Evolutionary conservation across 2,329 filamentous ascomycete species (phyloP).

Genomic region (Cryoendolithus antarcticus): DNA sequence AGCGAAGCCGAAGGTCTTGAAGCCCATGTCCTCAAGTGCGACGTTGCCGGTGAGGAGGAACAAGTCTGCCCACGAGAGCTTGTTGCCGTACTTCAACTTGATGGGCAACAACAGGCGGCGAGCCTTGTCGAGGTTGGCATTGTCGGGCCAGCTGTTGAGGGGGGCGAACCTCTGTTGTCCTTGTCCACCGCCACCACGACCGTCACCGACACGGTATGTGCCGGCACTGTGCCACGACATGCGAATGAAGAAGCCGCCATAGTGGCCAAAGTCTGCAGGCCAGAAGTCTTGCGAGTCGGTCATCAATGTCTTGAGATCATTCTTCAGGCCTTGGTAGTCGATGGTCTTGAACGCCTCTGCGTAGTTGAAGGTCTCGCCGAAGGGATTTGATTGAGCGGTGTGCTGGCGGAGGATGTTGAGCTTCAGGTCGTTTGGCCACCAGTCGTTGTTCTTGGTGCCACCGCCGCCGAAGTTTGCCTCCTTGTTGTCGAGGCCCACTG

Average conservation of each 20-base stretch:
- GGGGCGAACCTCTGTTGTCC: conserved; percentile 71
- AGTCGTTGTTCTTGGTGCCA: conserved; percentile 57
- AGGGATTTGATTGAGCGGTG: conserved; percentile 49
- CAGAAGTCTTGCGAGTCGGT: conserved; percentile 71
- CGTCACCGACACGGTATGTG: conserved; percentile 64
- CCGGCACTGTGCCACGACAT: conserved; percentile 74
- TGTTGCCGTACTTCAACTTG: conserved; percentile 75
- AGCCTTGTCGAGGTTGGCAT: conserved; percentile 66
- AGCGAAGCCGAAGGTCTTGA: conserved; percentile 61
- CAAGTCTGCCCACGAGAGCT: conserved; percentile 70
- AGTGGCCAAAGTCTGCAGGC: conserved; percentile 73
- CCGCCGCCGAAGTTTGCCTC: conserved; percentile 22
- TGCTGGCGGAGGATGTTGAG: conserved; percentile 66
- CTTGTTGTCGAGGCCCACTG: conserved; percentile 13
- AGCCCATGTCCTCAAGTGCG: conserved; percentile 63
- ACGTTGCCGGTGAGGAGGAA: conserved; percentile 62
- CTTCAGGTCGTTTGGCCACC: conserved; percentile 59
- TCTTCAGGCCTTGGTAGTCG: conserved; percentile 60
- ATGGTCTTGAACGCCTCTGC: conserved; percentile 58
- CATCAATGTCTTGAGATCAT: conserved; percentile 58
- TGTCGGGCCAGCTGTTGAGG: conserved; percentile 74
- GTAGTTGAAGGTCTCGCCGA: conserved; percentile 56
- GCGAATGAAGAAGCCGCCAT: conserved; percentile 66
- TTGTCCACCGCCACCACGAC: conserved; percentile 57
- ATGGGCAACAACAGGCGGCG: conserved; percentile 68